These are phyloP conservation scores for Pterocarpus macrocarpus DNA, from an alignment of 306 rosid genomes.

Conservation along the genomic window DNA sequence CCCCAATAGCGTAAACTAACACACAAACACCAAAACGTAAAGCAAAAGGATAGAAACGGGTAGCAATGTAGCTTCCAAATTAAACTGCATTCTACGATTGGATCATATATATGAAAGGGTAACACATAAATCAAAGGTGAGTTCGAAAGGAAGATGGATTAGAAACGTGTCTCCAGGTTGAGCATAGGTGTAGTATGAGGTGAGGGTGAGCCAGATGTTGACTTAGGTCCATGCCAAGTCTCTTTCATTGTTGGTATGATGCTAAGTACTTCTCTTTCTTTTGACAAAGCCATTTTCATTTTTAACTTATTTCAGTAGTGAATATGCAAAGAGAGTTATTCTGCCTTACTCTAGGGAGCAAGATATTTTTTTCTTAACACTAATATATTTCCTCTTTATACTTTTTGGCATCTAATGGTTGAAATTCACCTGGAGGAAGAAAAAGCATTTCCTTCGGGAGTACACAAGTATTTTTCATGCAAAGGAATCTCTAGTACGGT, in stretches of 20 bases:
- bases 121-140: slow-evolving; percentile 11
- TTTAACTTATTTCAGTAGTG: no score
- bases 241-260: slow-evolving; percentile 29
- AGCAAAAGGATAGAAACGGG: not conserved
- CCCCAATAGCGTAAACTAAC: slow-evolving; percentile 26
- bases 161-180: slow-evolving; percentile 38
- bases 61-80: not conserved
- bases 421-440: no score
- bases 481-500: not conserved
- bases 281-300: not conserved
- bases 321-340: no score
- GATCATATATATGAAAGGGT: slow-evolving; percentile 5
- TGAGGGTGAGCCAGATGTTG: slow-evolving; percentile 31
- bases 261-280: slow-evolving; percentile 7
- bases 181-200: not conserved
- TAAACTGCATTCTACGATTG: not conserved
- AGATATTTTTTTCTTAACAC: no score
- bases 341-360: no score
- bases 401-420: no score
- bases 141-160: not conserved
- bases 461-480: not conserved
- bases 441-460: no score
- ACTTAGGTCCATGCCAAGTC: not conserved
- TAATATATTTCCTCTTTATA: no score
- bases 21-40: not conserved